Evolutionary conservation across 768 basidiomycete genomes (phyloP), one percentile per base, ranked within the genome.

Genomic region (Russula foetens): DNA sequence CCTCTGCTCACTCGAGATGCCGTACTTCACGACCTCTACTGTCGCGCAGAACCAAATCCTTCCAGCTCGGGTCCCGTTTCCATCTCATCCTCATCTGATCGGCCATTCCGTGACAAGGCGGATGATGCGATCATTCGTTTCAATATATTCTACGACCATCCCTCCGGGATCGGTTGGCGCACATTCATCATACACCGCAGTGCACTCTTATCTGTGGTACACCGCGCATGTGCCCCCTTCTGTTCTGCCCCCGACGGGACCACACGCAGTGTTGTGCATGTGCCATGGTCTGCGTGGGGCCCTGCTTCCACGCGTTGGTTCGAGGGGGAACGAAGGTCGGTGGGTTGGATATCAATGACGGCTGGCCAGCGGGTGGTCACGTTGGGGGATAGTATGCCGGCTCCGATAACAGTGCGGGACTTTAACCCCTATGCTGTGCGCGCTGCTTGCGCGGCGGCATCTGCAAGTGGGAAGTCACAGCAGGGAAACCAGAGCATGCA

Each of bases 291-390:
- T n/a, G n/a, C n/a, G n/a, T n/a, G n/a, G n/a, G n/a, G n/a, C n/a
- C n/a, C n/a, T n/a, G n/a, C 58, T 0, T 46, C 45, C 2, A 67
- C 67, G 26, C 68, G 70, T 28, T 69, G 68, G 67, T 70, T 70
- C 49, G 59, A 64, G 23, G 60, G 58, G 44, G 67, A 69, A 26
- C 60, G 56, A 11, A 48, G 60, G 1, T 60, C 65, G 15, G 63
- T 64, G 45, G 67, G 68, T 19, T 71, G 71, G 71, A 71, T 71
- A 58, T 70, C 71, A 41, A 68, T 67, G 29, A 69, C 68, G 2
- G 68, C 67, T 28, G 70, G 71, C 11, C 69, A 71, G 56, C 67
- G 71, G 12, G 65, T 58, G 50, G 65, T 70, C 57, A 47, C 49
- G 4, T 45, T 58, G 43, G 53, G 54, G 19, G 56, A 61, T 19